phyloP scores from a whole-genome alignment of 2,329 filamentous ascomycete genomes.

The Botrytis porri region DNA sequence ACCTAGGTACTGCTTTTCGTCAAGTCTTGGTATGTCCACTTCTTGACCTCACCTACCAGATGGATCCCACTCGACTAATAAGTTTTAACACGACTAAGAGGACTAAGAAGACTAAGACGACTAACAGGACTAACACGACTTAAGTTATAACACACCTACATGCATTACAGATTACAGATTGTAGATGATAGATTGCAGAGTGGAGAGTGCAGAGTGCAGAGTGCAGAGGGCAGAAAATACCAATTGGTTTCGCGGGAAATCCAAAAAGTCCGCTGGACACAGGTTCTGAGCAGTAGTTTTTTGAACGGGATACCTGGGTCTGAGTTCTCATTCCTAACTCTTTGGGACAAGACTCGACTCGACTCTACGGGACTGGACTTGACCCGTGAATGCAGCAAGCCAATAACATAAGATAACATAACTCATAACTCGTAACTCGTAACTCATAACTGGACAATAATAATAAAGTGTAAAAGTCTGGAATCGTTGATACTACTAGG shows the following conservation, averaged over 20 bases:
- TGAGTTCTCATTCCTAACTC: not conserved
- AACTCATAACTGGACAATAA: not conserved
- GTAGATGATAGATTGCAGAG: not conserved
- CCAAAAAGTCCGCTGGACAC: not conserved
- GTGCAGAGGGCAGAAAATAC: not conserved
- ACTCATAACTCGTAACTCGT: no score
- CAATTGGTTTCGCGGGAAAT: not conserved
- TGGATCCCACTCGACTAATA: not conserved
- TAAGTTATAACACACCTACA: not conserved
- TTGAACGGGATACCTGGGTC: not conserved
- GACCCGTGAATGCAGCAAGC: not conserved
- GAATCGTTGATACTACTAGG: not conserved
- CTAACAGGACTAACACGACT: not conserved
- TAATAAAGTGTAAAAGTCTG: constrained; percentile 1
- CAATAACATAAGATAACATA: not conserved
- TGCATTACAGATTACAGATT: constrained; percentile 14
- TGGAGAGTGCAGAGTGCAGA: not conserved
- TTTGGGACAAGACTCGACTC: not conserved
- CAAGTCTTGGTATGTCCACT: constrained; percentile 13
- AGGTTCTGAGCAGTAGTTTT: not conserved
- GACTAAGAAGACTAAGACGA: not conserved
- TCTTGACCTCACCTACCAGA: not conserved
- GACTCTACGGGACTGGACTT: not conserved
- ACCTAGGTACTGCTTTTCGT: not conserved
- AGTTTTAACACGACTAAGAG: not conserved